phyloP scores from a whole-genome alignment of 2,329 filamentous ascomycete genomes.

The Colletotrichum melonis region DNA sequence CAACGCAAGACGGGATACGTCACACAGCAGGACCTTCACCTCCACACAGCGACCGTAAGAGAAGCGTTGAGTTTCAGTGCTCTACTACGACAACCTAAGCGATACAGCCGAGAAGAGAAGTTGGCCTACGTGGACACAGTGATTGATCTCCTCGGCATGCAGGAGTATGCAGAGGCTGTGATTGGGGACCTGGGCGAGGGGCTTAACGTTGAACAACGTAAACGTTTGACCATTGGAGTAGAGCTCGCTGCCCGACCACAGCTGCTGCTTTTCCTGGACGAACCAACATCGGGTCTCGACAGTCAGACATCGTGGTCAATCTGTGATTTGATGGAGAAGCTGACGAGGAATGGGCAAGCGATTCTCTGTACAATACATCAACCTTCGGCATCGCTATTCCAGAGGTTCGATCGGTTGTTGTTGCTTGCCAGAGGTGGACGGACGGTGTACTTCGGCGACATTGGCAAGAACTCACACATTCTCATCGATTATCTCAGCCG shows the following conservation, averaged over 20 bases:
- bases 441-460: constrained; percentile 64
- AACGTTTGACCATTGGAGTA: constrained; percentile 79
- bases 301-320: constrained; percentile 83
- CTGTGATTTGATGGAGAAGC: constrained; percentile 74
- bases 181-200: constrained; percentile 74
- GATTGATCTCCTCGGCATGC: constrained; percentile 49
- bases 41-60: constrained; percentile 56
- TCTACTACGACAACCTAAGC: constrained; percentile 72
- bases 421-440: constrained; percentile 39
- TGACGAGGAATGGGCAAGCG: constrained; percentile 61
- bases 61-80: constrained; percentile 76
- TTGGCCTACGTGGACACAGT: constrained; percentile 44
- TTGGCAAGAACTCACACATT: constrained; percentile 59
- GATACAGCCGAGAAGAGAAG: constrained; percentile 53
- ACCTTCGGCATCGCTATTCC: constrained; percentile 33
- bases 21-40: constrained; percentile 68
- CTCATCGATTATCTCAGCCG: constrained; percentile 64
- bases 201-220: constrained; percentile 55
- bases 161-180: constrained; percentile 77
- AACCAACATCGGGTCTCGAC: constrained; percentile 82
- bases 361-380: constrained; percentile 44
- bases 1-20: constrained; percentile 77
- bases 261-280: constrained; percentile 79
- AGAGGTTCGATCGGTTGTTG: constrained; percentile 35
- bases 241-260: constrained; percentile 81